Evolutionary conservation across 2,329 filamentous ascomycete genomes (phyloP).

Genomic region (Xylaria sp.): DNA sequence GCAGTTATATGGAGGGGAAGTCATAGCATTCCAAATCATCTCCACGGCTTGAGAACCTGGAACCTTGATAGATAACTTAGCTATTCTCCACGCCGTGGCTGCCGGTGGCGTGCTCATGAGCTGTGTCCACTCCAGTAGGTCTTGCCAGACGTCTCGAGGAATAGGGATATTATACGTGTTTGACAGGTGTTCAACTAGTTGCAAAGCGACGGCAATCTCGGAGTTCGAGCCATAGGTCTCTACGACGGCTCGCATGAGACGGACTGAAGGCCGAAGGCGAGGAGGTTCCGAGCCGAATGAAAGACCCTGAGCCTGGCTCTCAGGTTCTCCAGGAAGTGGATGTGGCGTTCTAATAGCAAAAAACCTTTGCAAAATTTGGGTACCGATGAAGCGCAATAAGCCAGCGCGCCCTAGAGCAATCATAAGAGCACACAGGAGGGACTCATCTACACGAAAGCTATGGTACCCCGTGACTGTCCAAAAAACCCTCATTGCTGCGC

Average conservation of each 20-base stretch:
- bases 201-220: constrained; percentile 66
- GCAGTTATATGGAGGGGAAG: constrained; percentile 64
- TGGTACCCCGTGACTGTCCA: constrained; percentile 36
- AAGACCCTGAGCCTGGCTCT: not conserved
- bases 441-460: constrained; percentile 52
- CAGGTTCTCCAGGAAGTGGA: constrained; percentile 9
- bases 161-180: constrained; percentile 68
- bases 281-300: not conserved
- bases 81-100: constrained; percentile 51
- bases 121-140: constrained; percentile 74
- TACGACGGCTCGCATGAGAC: constrained; percentile 72
- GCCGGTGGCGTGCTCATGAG: constrained; percentile 59
- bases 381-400: constrained; percentile 49
- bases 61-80: constrained; percentile 47
- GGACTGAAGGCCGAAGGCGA: constrained; percentile 60
- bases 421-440: constrained; percentile 55
- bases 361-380: constrained; percentile 43
- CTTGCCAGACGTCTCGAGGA: constrained; percentile 68
- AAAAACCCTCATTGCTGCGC: constrained; percentile 48
- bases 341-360: constrained; percentile 45
- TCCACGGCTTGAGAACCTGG: constrained; percentile 58
- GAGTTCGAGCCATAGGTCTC: constrained; percentile 75
- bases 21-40: constrained; percentile 69
- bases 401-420: constrained; percentile 55
- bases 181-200: constrained; percentile 71